A percentile compares a stretch with the other conserved stretches of the same genome.
Conservation (phyloP, 306 rosid genomes). For the Citrullus colocynthis region DNA sequence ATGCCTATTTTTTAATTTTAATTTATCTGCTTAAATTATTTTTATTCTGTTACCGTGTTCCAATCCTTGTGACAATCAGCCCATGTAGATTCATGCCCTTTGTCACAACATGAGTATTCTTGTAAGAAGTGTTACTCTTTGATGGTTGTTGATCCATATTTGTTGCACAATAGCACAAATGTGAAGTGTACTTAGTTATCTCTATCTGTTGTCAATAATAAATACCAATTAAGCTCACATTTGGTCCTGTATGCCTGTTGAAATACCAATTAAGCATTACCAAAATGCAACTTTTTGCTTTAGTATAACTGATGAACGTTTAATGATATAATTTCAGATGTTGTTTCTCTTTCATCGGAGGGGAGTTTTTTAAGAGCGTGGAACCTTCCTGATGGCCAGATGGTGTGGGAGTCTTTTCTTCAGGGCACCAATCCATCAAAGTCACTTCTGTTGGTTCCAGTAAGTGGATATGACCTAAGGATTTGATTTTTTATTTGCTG, state of each 20-base stretch:
- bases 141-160: not conserved
- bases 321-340: slow-evolving; percentile 44
- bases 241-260: not conserved
- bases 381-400: slow-evolving; percentile 98
- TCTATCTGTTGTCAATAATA: not conserved
- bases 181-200: not conserved
- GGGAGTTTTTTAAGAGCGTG: slow-evolving; percentile 86
- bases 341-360: slow-evolving; percentile 72
- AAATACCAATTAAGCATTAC: not conserved
- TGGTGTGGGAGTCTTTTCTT: slow-evolving; percentile 88
- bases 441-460: slow-evolving; percentile 52
- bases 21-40: not conserved
- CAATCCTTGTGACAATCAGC: not conserved
- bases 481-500: not conserved
- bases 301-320: not conserved
- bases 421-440: slow-evolving; percentile 53
- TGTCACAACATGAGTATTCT: too few relatives aligned
- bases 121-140: not conserved
- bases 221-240: not conserved
- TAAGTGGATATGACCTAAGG: slow-evolving; percentile 26
- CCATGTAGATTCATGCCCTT: not conserved
- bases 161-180: not conserved
- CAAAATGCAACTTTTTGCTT: not conserved
- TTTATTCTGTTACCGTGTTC: not conserved
- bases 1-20: not conserved